Conservation (phyloP, 2,329 filamentous ascomycete genomes). For the Pestalotiopsis sp. region DNA sequence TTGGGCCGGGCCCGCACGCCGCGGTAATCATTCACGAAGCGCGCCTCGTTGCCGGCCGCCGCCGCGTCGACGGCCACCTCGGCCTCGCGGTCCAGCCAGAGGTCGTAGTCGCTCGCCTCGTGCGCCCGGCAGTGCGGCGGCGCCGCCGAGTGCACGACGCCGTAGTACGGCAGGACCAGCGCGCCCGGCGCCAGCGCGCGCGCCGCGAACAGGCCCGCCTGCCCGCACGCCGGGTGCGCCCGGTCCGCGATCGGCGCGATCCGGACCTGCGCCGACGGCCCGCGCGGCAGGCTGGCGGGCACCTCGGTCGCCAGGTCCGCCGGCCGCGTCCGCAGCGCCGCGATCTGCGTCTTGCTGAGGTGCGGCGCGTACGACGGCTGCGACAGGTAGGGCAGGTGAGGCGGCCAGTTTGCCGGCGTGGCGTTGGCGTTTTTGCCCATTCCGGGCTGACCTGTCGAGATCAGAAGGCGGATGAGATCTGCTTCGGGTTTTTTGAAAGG, state of each 20-base stretch:
- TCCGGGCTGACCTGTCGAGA: no score
- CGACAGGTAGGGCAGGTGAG: constrained; percentile 53
- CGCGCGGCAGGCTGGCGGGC: constrained; percentile 37
- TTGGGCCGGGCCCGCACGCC: constrained; percentile 57
- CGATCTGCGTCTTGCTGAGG: constrained; percentile 44
- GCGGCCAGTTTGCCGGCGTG: constrained; percentile 61
- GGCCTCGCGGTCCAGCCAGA: constrained; percentile 61
- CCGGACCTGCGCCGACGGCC: constrained; percentile 51
- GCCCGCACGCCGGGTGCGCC: constrained; percentile 59
- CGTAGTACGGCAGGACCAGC: constrained; percentile 65
- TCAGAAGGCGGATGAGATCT: no score
- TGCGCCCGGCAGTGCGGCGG: constrained; percentile 33
- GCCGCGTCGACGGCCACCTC: constrained; percentile 64
- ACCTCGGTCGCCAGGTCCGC: constrained; percentile 33
- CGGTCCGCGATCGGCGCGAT: constrained; percentile 56
- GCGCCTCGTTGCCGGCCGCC: constrained; percentile 61
- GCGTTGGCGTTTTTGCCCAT: constrained; percentile 29
- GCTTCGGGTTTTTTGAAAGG: no score
- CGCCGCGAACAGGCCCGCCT: constrained; percentile 63
- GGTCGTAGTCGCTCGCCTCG: constrained; percentile 62
- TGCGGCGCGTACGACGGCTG: constrained; percentile 50
- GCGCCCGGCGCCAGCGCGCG: constrained; percentile 53
- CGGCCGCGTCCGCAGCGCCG: constrained; percentile 37
- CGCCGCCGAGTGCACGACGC: constrained; percentile 53
- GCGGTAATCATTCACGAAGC: constrained; percentile 70